Base-by-base conservation (phyloP, 1,284 basidiomycete species). In the Melampsora americana region DNA sequence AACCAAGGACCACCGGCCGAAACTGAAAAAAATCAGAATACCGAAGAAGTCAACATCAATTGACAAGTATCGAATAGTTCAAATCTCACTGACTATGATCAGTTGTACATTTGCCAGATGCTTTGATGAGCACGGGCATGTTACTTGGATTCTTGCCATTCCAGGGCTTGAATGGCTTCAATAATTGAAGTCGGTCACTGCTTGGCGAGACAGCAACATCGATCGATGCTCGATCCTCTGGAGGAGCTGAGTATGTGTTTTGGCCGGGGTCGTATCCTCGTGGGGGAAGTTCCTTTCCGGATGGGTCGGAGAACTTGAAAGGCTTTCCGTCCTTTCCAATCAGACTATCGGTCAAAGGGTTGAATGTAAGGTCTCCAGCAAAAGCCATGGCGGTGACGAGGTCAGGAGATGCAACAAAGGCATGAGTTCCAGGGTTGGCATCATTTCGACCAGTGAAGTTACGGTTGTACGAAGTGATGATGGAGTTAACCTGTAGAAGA, bases 401-500 rank as follows among this genome's bases (percentile, higher is more conserved):
- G 84, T 98, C 96, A 74, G 96, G 95, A 76, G 95, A 98, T 73
- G 96, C 92, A 82, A 99, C 95, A 83, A 99, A 99, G 74, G 95
- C 94, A 85, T 98, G 95, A 67, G 96, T 99, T 79, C 93, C 94
- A 48, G 95, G 94, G 89, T 99, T 99, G 81, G 95, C 95, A 83
- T 99, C 96, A 86, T 99, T 99, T 84, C 95, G 93, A 78, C 94
- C 95, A 80, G 95, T 98, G 87, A 99, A 99, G 90, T 99, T 99
- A 85, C 96, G 94, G 90, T 99, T 99, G 90, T 99, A 99, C 32
- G 95, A 98, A 71, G 95, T 96, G 85, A 98, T 93, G 87, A 84
- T 84, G 78, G 97, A 83, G 61, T 77, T 77, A 20, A 76, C 66
- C 73, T 76, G 42, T 23, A 39, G 39, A 61, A 2, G 50, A 67